A percentile compares a stretch with the other conserved stretches of the same genome.
Evolutionary conservation across 768 basidiomycete species (phyloP).

Genomic region (Naganishia friedmannii): DNA sequence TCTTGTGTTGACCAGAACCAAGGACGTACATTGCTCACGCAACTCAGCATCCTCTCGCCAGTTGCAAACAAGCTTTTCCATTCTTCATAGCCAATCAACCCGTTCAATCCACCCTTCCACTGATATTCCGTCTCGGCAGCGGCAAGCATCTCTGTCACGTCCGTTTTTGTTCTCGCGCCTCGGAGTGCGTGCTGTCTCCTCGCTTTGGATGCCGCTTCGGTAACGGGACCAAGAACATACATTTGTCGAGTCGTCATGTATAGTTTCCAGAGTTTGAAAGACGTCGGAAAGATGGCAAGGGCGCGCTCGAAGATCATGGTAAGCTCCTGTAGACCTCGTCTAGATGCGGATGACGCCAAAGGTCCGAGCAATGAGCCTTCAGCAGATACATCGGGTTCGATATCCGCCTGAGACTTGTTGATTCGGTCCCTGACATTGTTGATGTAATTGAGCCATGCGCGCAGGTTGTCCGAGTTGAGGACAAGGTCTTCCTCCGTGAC

Average conservation of each 20-base stretch:
- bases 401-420: slow-evolving; percentile 47
- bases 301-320: slow-evolving; percentile 94
- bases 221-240: slow-evolving; percentile 70
- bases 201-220: slow-evolving; percentile 53
- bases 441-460: slow-evolving; percentile 89
- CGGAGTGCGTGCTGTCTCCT: slow-evolving; percentile 62
- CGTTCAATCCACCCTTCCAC: slow-evolving; percentile 83
- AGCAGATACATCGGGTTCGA: slow-evolving; percentile 51
- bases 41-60: slow-evolving; percentile 91
- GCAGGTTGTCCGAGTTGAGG: slow-evolving; percentile 83
- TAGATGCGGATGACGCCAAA: slow-evolving; percentile 68
- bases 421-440: slow-evolving; percentile 68
- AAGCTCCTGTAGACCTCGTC: slow-evolving; percentile 74
- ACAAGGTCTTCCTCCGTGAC: slow-evolving; percentile 90
- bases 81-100: slow-evolving; percentile 89
- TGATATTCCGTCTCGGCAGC: slow-evolving; percentile 75
- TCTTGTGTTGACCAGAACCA: background rate
- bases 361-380: slow-evolving; percentile 66
- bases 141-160: slow-evolving; percentile 83
- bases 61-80: slow-evolving; percentile 84
- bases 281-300: slow-evolving; percentile 76
- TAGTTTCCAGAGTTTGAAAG: slow-evolving; percentile 93
- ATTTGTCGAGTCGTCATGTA: slow-evolving; percentile 79
- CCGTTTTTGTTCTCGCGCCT: slow-evolving; percentile 83
- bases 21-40: slow-evolving; percentile 75